A percentile compares a stretch with the other conserved stretches of the same genome.
These are phyloP conservation scores for Colletotrichum liaoningense DNA, from an alignment of 2,329 filamentous ascomycete species.

Conservation along the genomic window DNA sequence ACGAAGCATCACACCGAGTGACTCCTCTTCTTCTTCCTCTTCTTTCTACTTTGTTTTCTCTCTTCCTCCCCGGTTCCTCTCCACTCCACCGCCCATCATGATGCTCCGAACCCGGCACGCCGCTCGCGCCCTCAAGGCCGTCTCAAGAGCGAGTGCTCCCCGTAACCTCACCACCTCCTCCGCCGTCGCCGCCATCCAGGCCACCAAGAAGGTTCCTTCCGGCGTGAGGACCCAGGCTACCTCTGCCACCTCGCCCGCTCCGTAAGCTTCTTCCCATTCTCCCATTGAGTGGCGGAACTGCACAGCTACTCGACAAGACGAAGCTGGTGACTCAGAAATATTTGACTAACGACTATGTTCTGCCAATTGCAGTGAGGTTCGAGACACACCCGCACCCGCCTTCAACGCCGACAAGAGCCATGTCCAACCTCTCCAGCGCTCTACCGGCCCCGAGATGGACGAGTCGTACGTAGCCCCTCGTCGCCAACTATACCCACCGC, in stretches of 20 bases:
- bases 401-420: conserved; percentile 68
- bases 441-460: conserved; percentile 74
- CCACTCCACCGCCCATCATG: conserved; percentile 33
- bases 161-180: conserved; percentile 55
- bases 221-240: conserved; percentile 62
- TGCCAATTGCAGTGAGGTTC: conserved; percentile 57
- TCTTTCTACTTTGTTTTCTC: conserved; percentile 15
- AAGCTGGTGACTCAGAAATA: conserved; percentile 20
- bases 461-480: conserved; percentile 73
- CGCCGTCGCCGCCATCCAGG: conserved; percentile 47
- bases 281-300: background rate
- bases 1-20: conserved; percentile 29
- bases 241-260: conserved; percentile 58
- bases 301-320: background rate
- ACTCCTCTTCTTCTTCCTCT: conserved; percentile 17
- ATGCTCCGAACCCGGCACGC: conserved; percentile 65
- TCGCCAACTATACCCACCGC: conserved; percentile 27
- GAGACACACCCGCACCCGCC: conserved; percentile 72
- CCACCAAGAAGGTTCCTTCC: conserved; percentile 53
- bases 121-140: conserved; percentile 57
- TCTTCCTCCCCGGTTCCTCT: conserved; percentile 23
- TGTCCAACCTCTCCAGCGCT: conserved; percentile 76
- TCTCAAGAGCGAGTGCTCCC: conserved; percentile 49
- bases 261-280: conserved; percentile 57
- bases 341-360: conserved; percentile 38